These are phyloP conservation scores for Jatropha curcas DNA, from an alignment of 345 rosid species.

Conservation along the genomic window DNA sequence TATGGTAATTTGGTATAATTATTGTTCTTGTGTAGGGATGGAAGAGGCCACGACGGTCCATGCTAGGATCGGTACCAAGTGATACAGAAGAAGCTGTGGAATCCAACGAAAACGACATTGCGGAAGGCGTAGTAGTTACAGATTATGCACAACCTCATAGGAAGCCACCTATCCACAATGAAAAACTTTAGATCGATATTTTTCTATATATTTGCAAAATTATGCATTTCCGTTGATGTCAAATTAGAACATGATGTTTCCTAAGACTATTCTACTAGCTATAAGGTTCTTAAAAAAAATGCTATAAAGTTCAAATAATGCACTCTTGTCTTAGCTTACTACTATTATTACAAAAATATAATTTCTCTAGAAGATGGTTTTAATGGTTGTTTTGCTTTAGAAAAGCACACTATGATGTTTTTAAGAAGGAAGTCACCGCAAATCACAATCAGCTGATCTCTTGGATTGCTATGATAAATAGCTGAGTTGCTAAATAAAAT, in stretches of 20 bases:
- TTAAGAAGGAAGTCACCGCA: neutral
- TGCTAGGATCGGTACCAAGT: constrained; percentile 21
- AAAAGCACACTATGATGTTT: no score
- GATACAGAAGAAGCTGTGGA: constrained; percentile 29
- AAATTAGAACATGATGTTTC: neutral
- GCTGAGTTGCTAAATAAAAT: constrained; percentile 7
- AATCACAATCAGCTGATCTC: neutral
- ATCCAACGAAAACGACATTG: constrained; percentile 33
- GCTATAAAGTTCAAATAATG: no score
- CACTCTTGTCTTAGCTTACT: neutral
- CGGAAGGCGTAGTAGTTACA: constrained; percentile 56
- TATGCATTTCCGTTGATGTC: no score
- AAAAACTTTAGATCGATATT: constrained; percentile 38
- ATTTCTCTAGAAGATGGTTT: neutral
- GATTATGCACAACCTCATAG: constrained; percentile 89
- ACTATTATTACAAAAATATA: neutral
- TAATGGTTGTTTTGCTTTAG: neutral
- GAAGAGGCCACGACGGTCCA: constrained; percentile 25
- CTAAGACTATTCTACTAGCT: neutral
- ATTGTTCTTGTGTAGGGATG: constrained; percentile 23
- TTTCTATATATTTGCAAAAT: neutral
- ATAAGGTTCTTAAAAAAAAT: no score
- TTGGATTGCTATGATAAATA: neutral
- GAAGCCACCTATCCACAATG: constrained; percentile 94
- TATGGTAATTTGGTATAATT: constrained; percentile 5